These are phyloP conservation scores for Orbilia blumenaviensis DNA, from an alignment of 2,329 filamentous ascomycete genomes.

Conservation along the genomic window DNA sequence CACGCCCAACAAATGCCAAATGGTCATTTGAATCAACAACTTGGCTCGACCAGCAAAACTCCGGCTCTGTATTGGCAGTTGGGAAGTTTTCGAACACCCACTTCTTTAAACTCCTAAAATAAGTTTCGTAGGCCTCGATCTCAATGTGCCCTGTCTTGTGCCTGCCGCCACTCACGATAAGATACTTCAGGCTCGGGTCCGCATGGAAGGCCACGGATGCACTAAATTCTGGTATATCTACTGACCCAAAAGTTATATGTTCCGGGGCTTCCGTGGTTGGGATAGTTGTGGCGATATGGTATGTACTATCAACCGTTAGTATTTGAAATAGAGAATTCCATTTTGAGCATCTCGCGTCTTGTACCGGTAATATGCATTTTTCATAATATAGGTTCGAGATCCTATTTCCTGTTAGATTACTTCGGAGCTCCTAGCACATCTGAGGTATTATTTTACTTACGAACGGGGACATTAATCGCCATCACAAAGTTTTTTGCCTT, in stretches of 20 bases:
- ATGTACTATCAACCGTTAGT: constrained; percentile 62
- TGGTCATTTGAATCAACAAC: constrained; percentile 68
- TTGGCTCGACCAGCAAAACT: constrained; percentile 70
- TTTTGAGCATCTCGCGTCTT: neutral
- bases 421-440: no score
- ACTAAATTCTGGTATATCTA: constrained; percentile 67
- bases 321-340: no score
- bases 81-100: constrained; percentile 68
- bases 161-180: constrained; percentile 68
- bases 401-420: no score
- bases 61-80: constrained; percentile 63
- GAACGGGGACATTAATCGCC: constrained; percentile 68
- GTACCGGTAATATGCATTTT: constrained; percentile 1
- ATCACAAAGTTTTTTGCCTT: constrained; percentile 66
- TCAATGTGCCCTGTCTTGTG: constrained; percentile 69
- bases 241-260: constrained; percentile 67
- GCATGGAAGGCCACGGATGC: constrained; percentile 67
- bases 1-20: constrained; percentile 68
- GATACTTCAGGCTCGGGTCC: constrained; percentile 65
- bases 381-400: constrained; percentile 10
- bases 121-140: constrained; percentile 59
- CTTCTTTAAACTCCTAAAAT: constrained; percentile 66
- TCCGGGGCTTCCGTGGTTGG: constrained; percentile 67
- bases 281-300: constrained; percentile 68
- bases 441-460: constrained; percentile 62